These are phyloP conservation scores for Microbotryum silenes-acaulis DNA, from an alignment of 1,284 basidiomycete species.

Conservation along the genomic window DNA sequence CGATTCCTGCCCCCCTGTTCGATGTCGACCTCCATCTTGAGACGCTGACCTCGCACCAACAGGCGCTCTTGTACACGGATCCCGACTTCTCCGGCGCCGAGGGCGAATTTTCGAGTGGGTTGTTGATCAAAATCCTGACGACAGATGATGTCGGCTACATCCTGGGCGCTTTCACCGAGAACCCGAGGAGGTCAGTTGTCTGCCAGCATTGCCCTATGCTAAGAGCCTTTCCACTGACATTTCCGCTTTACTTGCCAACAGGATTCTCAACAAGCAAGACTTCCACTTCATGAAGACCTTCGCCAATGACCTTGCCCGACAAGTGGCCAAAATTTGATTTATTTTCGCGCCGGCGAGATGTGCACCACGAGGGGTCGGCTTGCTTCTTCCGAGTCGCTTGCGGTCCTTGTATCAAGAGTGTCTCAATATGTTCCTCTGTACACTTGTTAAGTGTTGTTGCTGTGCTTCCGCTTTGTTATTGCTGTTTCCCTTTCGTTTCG, in stretches of 20 bases:
- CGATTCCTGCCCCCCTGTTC: slow-evolving; percentile 21
- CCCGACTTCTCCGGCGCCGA: slow-evolving; percentile 3
- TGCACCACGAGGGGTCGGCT: too few species aligned
- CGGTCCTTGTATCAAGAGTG: too few species aligned
- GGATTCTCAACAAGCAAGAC: slow-evolving; percentile 19
- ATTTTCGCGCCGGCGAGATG: background rate
- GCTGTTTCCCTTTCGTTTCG: too few species aligned
- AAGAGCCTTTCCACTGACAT: too few species aligned
- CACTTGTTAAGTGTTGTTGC: too few species aligned
- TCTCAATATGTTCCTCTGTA: too few species aligned
- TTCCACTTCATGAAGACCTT: slow-evolving; percentile 14
- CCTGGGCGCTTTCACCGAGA: slow-evolving; percentile 22
- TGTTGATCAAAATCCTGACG: slow-evolving; percentile 18
- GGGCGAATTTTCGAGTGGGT: slow-evolving; percentile 18
- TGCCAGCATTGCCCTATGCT: too few species aligned
- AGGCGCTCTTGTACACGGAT: slow-evolving; percentile 16
- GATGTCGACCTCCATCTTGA: slow-evolving; percentile 18
- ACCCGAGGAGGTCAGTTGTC: slow-evolving; percentile 1
- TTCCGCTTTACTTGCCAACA: too few species aligned
- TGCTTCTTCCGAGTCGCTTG: too few species aligned
- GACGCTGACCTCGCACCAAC: slow-evolving; percentile 3
- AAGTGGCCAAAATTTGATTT: background rate
- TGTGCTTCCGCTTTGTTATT: too few species aligned
- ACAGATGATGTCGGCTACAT: slow-evolving; percentile 10
- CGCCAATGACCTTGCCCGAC: slow-evolving; percentile 9